A percentile compares a stretch with the other conserved stretches of the same genome.
Evolutionary conservation across 2,329 filamentous ascomycete genomes (phyloP).

Genomic region (Alternaria atra): DNA sequence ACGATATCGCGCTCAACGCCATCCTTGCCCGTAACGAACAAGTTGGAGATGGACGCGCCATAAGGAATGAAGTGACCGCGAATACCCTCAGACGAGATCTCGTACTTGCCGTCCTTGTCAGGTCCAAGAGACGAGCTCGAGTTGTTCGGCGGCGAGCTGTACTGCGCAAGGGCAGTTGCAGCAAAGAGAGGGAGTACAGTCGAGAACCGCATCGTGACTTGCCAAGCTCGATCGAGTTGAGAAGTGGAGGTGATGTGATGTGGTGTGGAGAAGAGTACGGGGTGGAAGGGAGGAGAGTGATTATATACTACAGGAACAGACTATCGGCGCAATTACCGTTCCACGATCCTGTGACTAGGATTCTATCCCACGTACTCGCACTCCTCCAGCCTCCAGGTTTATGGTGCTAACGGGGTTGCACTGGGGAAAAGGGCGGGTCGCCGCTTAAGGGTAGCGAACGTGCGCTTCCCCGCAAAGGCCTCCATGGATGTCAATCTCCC

Average conservation of each 20-base stretch:
- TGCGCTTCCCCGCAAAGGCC: constrained; percentile 38
- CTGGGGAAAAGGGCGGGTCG: constrained; percentile 23
- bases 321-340: constrained; percentile 26
- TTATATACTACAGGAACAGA: constrained; percentile 26
- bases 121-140: constrained; percentile 33
- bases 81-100: constrained; percentile 72
- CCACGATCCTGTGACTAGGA: constrained; percentile 32
- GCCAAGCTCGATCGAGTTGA: constrained; percentile 24
- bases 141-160: constrained; percentile 29
- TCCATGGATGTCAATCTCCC: constrained; percentile 23
- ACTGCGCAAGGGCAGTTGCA: constrained; percentile 40
- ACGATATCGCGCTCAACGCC: constrained; percentile 76
- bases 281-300: constrained; percentile 14
- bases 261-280: constrained; percentile 21
- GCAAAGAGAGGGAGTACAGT: constrained; percentile 34
- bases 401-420: constrained; percentile 20
- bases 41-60: constrained; percentile 75
- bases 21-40: constrained; percentile 74
- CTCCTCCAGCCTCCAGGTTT: constrained; percentile 21
- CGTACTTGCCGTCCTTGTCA: constrained; percentile 68
- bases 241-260: constrained; percentile 27
- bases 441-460: constrained; percentile 22
- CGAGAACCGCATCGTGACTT: constrained; percentile 39
- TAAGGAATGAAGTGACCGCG: constrained; percentile 76
- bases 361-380: constrained; percentile 19